Conservation (phyloP, 345 rosid genomes). For the Populus davidiana region DNA sequence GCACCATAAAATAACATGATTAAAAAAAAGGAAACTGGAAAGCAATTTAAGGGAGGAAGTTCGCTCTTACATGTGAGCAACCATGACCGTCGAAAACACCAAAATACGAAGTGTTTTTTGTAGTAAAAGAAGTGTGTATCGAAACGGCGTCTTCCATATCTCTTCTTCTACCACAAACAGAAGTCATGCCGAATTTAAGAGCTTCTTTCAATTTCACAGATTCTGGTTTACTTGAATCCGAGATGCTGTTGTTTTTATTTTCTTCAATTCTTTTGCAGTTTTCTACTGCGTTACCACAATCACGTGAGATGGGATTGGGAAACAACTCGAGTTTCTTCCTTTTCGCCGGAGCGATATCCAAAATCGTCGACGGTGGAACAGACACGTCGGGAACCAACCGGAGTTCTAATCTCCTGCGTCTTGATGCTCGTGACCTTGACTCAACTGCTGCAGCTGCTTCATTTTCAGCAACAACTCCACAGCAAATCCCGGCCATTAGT, state of each 20-base stretch:
- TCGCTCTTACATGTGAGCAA: constrained; percentile 79
- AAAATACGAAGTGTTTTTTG: constrained; percentile 34
- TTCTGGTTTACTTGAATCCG: background rate
- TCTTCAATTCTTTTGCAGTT: background rate
- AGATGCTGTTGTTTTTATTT: background rate
- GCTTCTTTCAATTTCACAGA: background rate
- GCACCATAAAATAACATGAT: background rate
- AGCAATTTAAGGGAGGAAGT: no score
- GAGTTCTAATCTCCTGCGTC: constrained; percentile 59
- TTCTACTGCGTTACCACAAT: constrained; percentile 21
- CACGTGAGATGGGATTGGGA: constrained; percentile 1
- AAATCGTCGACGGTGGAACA: constrained; percentile 34
- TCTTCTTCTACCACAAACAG: constrained; percentile 85
- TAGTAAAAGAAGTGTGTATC: constrained; percentile 37
- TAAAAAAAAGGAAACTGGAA: background rate
- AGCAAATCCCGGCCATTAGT: constrained; percentile 75
- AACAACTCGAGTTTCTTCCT: constrained; percentile 40
- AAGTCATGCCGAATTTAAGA: constrained; percentile 72
- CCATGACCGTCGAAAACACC: constrained; percentile 98
- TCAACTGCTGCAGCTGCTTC: constrained; percentile 53
- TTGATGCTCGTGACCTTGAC: constrained; percentile 43
- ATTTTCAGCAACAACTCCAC: constrained; percentile 64
- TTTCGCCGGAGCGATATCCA: constrained; percentile 29
- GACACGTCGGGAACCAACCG: constrained; percentile 47
- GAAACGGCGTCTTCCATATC: constrained; percentile 98